These are phyloP conservation scores for Colletotrichum sp. DNA, from an alignment of 2,329 filamentous ascomycete species.

Conservation along the genomic window DNA sequence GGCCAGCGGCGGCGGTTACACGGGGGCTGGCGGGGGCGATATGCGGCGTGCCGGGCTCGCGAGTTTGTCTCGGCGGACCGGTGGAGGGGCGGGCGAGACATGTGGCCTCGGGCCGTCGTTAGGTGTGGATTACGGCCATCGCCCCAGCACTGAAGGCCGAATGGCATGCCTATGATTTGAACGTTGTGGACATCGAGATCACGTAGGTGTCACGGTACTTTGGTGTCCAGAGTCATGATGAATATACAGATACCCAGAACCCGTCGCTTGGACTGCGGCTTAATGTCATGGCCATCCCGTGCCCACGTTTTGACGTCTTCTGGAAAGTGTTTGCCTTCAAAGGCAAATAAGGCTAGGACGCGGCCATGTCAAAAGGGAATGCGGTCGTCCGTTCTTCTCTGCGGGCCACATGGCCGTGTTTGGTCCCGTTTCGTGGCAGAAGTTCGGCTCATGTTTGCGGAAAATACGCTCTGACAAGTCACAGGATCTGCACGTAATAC, in stretches of 20 bases:
- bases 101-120: background rate
- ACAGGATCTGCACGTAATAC: constrained; percentile 8
- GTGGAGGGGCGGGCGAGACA: background rate
- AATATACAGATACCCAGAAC: background rate
- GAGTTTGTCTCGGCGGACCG: background rate
- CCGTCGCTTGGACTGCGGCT: background rate
- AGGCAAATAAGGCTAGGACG: background rate
- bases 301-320: constrained; percentile 7
- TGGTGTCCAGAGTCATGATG: background rate
- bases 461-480: background rate
- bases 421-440: constrained; percentile 5
- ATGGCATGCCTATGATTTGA: background rate
- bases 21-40: background rate
- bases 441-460: constrained; percentile 2
- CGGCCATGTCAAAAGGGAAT: background rate
- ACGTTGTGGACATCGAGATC: background rate
- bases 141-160: background rate
- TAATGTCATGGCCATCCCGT: background rate
- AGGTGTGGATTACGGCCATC: background rate
- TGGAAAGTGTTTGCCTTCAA: background rate
- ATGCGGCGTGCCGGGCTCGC: background rate
- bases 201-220: background rate
- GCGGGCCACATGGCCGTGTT: background rate
- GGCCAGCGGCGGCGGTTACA: background rate
- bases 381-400: background rate